Evolutionary conservation across 192 early-diverging fungal genomes (phyloP), one percentile per base, ranked within the genome.

Genomic region (Linnemannia elongata): DNA sequence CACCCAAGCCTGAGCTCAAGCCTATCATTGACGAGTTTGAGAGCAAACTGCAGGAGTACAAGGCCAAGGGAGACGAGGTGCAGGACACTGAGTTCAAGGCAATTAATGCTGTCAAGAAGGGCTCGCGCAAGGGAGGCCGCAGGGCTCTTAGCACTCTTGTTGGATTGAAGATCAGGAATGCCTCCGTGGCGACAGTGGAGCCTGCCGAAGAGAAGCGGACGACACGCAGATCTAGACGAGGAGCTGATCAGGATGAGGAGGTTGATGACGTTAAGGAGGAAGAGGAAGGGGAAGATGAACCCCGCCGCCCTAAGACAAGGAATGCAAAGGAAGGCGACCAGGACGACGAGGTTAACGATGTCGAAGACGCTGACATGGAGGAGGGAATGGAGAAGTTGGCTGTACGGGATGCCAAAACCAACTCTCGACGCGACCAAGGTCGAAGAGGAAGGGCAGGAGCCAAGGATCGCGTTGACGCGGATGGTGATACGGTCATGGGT

Each of bases 11-110:
- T 8, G 98, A 98, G 78, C 86, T 94, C 60, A 97, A 97, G 89
- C 76, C 88, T 5, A 27, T 94, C 68, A 88, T 98, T 36, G 98
- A 99, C 55, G 98, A 99, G 75, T 97, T 95, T 81, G 97, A 97
- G 73, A 57, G 81, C 33, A 97, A 95, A 86, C 90, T 99, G 15
- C 89, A 92, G 52, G 93, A 97, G 76, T 89, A 92, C 27, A 93
- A 94, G 30, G 94, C 92, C 66, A 94, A 93, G 57, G 88, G 88
- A 6, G 83, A 80, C 2, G 88, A 89, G 69, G 82, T 68, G 6
- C 83, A 86, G 33, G 83, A 89, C 35, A 82, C 80, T 0, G 88
- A 81, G 38, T 72, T 75, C n/a, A 89, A 85, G 41, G 88, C 82
- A 0, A 81, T 89, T 5, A 75, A 80, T 0, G 82, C 88, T 8